Evolutionary conservation across 805 yeast species (phyloP).

Genomic region (Yarrowia osloensis): DNA sequence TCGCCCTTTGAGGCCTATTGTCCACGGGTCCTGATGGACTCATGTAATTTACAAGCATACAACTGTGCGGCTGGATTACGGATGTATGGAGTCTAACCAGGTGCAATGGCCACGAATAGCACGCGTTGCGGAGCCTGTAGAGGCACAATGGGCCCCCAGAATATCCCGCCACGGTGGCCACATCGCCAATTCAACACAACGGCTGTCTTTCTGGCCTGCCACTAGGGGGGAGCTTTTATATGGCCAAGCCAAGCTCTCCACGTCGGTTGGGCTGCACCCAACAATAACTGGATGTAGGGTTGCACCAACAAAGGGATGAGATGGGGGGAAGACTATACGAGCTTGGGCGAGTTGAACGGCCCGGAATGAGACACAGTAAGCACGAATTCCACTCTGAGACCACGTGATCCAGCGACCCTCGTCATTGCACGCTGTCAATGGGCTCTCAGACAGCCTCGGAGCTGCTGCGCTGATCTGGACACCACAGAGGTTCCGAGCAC

Average conservation of each 20-base stretch:
- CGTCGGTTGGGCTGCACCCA: slow-evolving; percentile 25
- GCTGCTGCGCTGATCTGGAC: neutral
- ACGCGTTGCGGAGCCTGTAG: too few species aligned
- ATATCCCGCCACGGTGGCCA: too few species aligned
- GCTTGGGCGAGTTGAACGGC: neutral
- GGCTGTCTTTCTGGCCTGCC: too few species aligned
- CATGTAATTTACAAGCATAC: too few species aligned
- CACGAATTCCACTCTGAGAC: too few species aligned
- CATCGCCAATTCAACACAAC: too few species aligned
- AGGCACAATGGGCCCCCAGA: too few species aligned
- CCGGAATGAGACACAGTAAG: too few species aligned
- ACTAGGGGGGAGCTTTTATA: too few species aligned
- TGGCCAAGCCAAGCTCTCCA: neutral
- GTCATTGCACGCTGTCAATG: neutral
- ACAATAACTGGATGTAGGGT: slow-evolving; percentile 21
- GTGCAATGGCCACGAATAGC: too few species aligned
- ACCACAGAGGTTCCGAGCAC: slow-evolving; percentile 29
- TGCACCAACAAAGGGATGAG: slow-evolving; percentile 8
- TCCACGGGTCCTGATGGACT: too few species aligned
- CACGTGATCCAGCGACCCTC: neutral
- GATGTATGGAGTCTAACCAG: neutral
- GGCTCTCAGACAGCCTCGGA: neutral
- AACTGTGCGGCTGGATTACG: neutral
- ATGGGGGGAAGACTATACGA: neutral
- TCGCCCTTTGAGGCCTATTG: too few species aligned